phyloP scores from a whole-genome alignment of 2,329 filamentous ascomycete genomes.

The Aspergillus puulaauensis region DNA sequence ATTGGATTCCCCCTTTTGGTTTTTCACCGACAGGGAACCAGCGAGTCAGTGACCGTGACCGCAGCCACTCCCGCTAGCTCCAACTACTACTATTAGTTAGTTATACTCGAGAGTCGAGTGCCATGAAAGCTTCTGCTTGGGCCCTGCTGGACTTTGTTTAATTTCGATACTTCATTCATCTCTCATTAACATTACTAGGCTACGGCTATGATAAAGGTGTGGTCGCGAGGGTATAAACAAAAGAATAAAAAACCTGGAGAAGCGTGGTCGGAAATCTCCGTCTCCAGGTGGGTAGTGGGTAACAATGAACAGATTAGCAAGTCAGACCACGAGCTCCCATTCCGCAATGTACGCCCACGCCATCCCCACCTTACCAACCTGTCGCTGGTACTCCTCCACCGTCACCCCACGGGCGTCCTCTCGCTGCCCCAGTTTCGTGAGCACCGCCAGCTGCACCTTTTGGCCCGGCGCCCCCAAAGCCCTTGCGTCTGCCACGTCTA shows the following conservation, averaged over 20 bases:
- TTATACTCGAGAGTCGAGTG: too few species aligned
- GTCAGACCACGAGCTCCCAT: slow-evolving; percentile 52
- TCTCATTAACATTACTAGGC: not conserved
- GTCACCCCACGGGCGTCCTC: slow-evolving; percentile 55
- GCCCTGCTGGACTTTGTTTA: too few species aligned
- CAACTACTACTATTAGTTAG: too few species aligned
- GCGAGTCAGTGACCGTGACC: too few species aligned
- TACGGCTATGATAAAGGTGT: not conserved
- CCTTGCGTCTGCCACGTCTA: slow-evolving; percentile 64
- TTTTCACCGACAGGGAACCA: too few species aligned
- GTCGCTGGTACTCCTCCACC: slow-evolving; percentile 47
- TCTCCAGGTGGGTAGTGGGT: not conserved
- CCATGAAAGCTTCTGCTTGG: too few species aligned
- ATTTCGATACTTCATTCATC: not conserved
- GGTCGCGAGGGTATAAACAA: not conserved
- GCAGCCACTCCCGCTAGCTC: too few species aligned
- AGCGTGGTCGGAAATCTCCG: not conserved
- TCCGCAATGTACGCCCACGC: slow-evolving; percentile 52
- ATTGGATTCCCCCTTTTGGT: too few species aligned
- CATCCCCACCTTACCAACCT: slow-evolving; percentile 49
- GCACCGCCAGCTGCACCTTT: slow-evolving; percentile 62
- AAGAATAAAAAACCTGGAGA: not conserved
- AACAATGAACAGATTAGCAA: not conserved
- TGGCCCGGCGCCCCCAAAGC: slow-evolving; percentile 70
- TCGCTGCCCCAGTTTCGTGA: slow-evolving; percentile 55